These are phyloP conservation scores for Pythium monospermum DNA, from an alignment of 352 stramenopile species.

Conservation along the genomic window DNA sequence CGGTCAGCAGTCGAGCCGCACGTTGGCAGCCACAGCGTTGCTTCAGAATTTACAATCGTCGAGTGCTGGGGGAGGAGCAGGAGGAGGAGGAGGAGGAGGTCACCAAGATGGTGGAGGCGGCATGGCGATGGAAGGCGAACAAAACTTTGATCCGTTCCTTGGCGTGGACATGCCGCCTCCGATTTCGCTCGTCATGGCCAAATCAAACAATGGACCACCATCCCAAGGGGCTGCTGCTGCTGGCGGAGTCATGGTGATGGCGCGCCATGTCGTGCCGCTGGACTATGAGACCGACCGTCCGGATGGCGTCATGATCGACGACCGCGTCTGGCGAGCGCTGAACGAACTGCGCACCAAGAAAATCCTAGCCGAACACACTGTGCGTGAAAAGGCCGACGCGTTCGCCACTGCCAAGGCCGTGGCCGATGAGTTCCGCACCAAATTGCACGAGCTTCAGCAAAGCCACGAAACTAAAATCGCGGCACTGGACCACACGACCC, in stretches of 20 bases:
- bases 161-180: conserved; percentile 25
- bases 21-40: conserved; percentile 19
- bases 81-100: too few relatives aligned
- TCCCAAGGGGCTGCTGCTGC: too few relatives aligned
- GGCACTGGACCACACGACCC: conserved; percentile 7
- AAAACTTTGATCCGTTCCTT: conserved; percentile 71
- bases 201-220: too few relatives aligned
- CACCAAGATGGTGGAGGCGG: background rate
- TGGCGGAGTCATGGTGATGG: background rate
- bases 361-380: conserved; percentile 48
- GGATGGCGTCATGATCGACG: conserved; percentile 56
- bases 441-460: conserved; percentile 38
- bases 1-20: conserved; percentile 27
- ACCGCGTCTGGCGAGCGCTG: conserved; percentile 58
- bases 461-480: conserved; percentile 24
- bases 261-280: conserved; percentile 51
- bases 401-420: conserved; percentile 38
- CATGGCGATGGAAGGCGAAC: conserved; percentile 29
- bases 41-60: conserved; percentile 34
- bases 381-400: conserved; percentile 53
- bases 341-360: conserved; percentile 62
- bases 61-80: background rate
- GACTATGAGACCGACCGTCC: conserved; percentile 67
- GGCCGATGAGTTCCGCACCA: conserved; percentile 47
- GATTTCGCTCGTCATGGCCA: conserved; percentile 1